These are phyloP conservation scores for Phialophora verrucosa DNA, from an alignment of 2,329 filamentous ascomycete genomes.

Conservation along the genomic window DNA sequence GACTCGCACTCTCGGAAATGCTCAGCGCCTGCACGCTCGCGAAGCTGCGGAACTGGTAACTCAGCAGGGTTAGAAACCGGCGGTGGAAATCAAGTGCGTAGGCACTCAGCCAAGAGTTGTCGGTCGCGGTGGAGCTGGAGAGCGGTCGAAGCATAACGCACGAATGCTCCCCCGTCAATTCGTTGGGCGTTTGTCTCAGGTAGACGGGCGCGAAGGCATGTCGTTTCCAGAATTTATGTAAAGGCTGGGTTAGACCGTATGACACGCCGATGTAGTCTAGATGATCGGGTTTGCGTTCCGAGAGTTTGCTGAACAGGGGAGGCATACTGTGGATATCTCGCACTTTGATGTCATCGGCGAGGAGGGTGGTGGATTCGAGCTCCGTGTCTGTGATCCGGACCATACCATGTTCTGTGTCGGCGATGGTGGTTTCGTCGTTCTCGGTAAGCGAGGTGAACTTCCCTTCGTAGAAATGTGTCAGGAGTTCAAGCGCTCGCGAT, in stretches of 20 bases:
- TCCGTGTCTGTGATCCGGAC: conserved; percentile 82
- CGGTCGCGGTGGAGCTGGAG: conserved; percentile 59
- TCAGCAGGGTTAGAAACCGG: conserved; percentile 87
- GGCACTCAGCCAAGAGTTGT: conserved; percentile 83
- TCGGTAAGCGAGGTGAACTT: conserved; percentile 87
- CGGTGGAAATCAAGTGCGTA: conserved; percentile 93
- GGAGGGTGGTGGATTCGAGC: conserved; percentile 73
- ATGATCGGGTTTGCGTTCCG: conserved; percentile 76
- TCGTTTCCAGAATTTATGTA: conserved; percentile 98
- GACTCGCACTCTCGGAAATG: conserved; percentile 82
- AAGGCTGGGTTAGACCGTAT: conserved; percentile 82
- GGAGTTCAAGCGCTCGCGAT: conserved; percentile 81
- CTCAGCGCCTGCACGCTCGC: conserved; percentile 77
- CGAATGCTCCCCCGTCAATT: conserved; percentile 95
- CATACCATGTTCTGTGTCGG: conserved; percentile 63
- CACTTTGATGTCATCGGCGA: conserved; percentile 87
- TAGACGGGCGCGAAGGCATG: conserved; percentile 87
- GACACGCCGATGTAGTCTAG: conserved; percentile 96
- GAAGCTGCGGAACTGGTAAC: conserved; percentile 90
- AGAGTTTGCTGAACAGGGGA: conserved; percentile 85
- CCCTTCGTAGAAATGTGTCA: conserved; percentile 92
- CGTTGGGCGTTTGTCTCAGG: conserved; percentile 91
- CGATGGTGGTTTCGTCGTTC: conserved; percentile 51
- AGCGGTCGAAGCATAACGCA: conserved; percentile 95
- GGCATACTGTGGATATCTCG: conserved; percentile 91